phyloP scores from a whole-genome alignment of 2,329 filamentous ascomycete species.

The Cladosporium oxysporum region DNA sequence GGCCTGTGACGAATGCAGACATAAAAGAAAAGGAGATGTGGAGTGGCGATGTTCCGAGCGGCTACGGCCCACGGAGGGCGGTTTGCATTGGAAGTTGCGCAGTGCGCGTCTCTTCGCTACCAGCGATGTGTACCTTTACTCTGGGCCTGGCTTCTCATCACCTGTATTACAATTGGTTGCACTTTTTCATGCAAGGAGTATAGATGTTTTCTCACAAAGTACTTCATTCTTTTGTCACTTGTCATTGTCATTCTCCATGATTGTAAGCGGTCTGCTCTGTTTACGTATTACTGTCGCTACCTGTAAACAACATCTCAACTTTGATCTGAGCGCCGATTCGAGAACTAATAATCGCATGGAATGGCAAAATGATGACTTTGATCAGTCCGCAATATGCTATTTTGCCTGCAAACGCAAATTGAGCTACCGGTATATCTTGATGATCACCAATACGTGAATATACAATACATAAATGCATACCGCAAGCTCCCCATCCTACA shows the following conservation, averaged over 20 bases:
- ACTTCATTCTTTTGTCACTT: not conserved
- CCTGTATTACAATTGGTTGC: constrained; percentile 39
- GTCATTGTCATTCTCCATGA: not conserved
- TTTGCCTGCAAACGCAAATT: not conserved
- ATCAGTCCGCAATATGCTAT: not conserved
- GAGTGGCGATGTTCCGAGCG: constrained; percentile 15
- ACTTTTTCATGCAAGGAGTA: constrained; percentile 34
- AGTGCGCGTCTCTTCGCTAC: constrained; percentile 15
- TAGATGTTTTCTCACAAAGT: constrained; percentile 28
- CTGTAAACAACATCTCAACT: not conserved
- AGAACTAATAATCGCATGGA: not conserved
- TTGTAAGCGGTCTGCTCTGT: not conserved
- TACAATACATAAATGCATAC: not conserved
- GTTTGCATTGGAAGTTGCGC: constrained; percentile 19
- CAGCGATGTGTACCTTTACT: constrained; percentile 24
- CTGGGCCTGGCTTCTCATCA: constrained; percentile 34
- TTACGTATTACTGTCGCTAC: not conserved
- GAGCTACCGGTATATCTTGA: no score
- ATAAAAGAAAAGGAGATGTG: constrained; percentile 17
- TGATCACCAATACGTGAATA: no score
- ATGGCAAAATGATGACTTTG: not conserved
- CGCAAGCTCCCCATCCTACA: no score
- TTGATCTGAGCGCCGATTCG: no score
- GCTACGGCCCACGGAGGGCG: constrained; percentile 15
- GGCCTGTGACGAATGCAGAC: constrained; percentile 37